Conservation (phyloP, 1,284 basidiomycete species). For the Ustilago xerochloae region DNA sequence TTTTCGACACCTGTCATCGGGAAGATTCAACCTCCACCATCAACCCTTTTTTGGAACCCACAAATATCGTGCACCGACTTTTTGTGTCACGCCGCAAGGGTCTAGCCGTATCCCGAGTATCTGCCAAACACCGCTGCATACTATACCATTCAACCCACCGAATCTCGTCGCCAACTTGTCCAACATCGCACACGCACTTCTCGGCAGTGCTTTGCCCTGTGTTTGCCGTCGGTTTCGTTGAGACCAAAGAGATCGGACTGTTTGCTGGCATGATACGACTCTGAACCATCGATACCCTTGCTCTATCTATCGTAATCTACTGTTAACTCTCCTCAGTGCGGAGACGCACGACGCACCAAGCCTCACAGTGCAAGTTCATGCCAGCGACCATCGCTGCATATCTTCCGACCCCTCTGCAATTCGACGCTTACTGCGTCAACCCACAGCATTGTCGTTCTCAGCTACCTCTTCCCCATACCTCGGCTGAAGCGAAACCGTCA, state of each 20-base stretch:
- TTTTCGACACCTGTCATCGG: slow-evolving; percentile 37
- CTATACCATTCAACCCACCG: background rate
- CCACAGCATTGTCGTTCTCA: background rate
- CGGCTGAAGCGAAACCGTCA: slow-evolving; percentile 2
- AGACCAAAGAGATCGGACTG: background rate
- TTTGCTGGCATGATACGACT: slow-evolving; percentile 12
- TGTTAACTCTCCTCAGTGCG: no score
- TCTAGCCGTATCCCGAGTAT: slow-evolving; percentile 5
- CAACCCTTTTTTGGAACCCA: slow-evolving; percentile 16
- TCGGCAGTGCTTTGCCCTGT: background rate
- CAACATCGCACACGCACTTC: background rate
- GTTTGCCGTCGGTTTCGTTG: background rate
- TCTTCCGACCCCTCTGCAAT: background rate
- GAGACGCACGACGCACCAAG: background rate
- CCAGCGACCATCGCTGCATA: slow-evolving; percentile 6
- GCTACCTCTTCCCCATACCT: background rate
- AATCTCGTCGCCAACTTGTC: background rate
- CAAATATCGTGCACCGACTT: slow-evolving; percentile 3
- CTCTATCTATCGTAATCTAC: slow-evolving; percentile 8
- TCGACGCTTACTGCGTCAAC: slow-evolving; percentile 2
- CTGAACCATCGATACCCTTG: background rate
- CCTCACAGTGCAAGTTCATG: slow-evolving; percentile 4
- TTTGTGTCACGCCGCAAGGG: slow-evolving; percentile 3
- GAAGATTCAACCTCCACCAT: slow-evolving; percentile 35
- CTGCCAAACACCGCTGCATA: slow-evolving; percentile 4